phyloP scores from a whole-genome alignment of 495 filamentous ascomycete genomes.

The Daldinia decipiens region DNA sequence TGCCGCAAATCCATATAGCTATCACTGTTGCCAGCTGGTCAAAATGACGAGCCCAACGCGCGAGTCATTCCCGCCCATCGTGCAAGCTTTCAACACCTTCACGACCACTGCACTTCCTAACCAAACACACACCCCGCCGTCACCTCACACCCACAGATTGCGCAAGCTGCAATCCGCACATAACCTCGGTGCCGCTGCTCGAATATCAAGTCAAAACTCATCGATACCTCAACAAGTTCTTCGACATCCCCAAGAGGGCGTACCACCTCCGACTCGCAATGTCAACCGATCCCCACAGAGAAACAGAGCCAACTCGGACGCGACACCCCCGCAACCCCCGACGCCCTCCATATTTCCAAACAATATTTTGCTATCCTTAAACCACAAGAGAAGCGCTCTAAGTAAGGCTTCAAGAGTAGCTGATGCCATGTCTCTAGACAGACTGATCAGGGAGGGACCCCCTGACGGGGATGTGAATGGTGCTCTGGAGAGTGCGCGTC shows the following conservation, averaged over 20 bases:
- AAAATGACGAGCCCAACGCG: slow-evolving; percentile 56
- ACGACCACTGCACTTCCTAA: slow-evolving; percentile 26
- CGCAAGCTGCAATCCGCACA: slow-evolving; percentile 68
- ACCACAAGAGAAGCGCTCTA: slow-evolving; percentile 61
- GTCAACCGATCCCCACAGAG: slow-evolving; percentile 64
- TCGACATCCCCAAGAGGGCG: slow-evolving; percentile 46
- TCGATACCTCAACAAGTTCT: slow-evolving; percentile 65
- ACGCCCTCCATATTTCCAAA: slow-evolving; percentile 26
- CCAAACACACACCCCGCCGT: slow-evolving; percentile 52
- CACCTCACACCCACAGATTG: slow-evolving; percentile 61
- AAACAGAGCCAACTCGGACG: slow-evolving; percentile 79
- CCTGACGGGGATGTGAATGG: slow-evolving; percentile 71
- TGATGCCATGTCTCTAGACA: slow-evolving; percentile 71
- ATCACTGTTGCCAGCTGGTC: slow-evolving; percentile 1
- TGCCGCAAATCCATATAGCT: slow-evolving; percentile 12
- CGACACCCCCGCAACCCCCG: slow-evolving; percentile 52
- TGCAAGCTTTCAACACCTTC: slow-evolving; percentile 37
- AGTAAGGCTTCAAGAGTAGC: slow-evolving; percentile 66
- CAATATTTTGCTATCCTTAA: slow-evolving; percentile 41
- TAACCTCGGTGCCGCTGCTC: slow-evolving; percentile 56
- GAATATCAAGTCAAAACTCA: slow-evolving; percentile 52
- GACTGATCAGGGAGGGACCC: slow-evolving; percentile 75
- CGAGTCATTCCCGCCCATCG: slow-evolving; percentile 43
- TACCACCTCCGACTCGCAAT: slow-evolving; percentile 45
- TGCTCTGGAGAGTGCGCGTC: slow-evolving; percentile 77